These are phyloP conservation scores for Nemania sp. DNA, from an alignment of 2,329 filamentous ascomycete species.

Conservation along the genomic window DNA sequence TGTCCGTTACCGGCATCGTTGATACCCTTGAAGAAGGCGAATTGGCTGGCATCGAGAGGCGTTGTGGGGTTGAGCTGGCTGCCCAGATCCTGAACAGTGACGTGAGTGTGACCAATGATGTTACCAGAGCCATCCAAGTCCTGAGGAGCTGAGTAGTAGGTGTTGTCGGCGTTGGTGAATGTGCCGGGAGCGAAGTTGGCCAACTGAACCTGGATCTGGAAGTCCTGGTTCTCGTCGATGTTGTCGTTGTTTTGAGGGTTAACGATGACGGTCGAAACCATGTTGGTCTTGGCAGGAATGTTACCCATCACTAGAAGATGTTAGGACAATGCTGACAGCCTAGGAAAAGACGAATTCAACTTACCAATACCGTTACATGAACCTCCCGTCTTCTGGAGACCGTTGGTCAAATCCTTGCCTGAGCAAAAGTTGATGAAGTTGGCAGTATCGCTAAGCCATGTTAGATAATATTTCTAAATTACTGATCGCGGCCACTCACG, in stretches of 20 bases:
- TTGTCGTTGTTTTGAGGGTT: conserved; percentile 65
- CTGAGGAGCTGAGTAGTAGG: conserved; percentile 72
- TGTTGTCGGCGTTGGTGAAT: conserved; percentile 70
- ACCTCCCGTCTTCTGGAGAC: conserved; percentile 66
- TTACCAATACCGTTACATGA: conserved; percentile 74
- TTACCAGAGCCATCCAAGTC: conserved; percentile 60
- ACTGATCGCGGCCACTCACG: conserved; percentile 54
- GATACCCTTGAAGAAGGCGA: conserved; percentile 75
- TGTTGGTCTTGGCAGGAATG: conserved; percentile 65
- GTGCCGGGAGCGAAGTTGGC: conserved; percentile 66
- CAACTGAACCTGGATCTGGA: conserved; percentile 65
- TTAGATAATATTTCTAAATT: conserved; percentile 38
- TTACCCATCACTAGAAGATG: conserved; percentile 66
- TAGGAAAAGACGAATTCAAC: conserved; percentile 44
- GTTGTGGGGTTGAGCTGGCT: conserved; percentile 61
- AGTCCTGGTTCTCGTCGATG: conserved; percentile 61
- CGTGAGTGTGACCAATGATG: conserved; percentile 70
- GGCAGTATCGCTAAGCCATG: conserved; percentile 60
- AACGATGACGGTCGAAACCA: conserved; percentile 68
- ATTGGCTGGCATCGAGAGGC: conserved; percentile 66
- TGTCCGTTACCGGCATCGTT: conserved; percentile 70
- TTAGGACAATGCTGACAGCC: conserved; percentile 16
- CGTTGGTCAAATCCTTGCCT: conserved; percentile 69
- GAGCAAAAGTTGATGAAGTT: conserved; percentile 75
- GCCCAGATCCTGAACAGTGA: conserved; percentile 69